Evolutionary conservation across 225 moss, liverwort and hornwort species (phyloP).

Genomic region (Sphagnum contortum): DNA sequence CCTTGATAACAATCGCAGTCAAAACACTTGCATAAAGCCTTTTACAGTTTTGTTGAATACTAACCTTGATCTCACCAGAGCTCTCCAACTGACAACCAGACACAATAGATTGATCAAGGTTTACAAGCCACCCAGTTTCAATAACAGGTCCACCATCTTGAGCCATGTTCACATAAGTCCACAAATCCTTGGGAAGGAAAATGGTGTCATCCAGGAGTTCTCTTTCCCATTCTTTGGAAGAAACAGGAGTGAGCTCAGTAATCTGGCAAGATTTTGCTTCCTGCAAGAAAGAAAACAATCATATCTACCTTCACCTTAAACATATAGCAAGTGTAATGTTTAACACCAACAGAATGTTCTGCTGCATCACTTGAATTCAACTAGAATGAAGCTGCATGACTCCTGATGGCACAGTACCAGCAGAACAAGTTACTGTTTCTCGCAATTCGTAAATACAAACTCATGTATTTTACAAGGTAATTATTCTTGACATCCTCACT

Average conservation of each 20-base stretch:
- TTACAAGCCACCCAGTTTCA: constrained; percentile 81
- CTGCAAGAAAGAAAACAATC: constrained; percentile 8
- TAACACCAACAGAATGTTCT: background rate
- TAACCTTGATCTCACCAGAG: constrained; percentile 56
- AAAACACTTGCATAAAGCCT: background rate
- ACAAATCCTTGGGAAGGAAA: constrained; percentile 56
- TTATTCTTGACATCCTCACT: too few relatives aligned
- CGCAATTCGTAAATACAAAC: too few relatives aligned
- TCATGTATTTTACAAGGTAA: too few relatives aligned
- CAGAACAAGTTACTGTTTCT: background rate
- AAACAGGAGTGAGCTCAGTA: constrained; percentile 18
- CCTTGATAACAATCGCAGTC: too few relatives aligned
- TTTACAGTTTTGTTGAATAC: background rate
- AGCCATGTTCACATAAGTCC: constrained; percentile 37
- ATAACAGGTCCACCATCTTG: constrained; percentile 22
- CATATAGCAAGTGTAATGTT: background rate
- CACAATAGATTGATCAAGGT: constrained; percentile 39
- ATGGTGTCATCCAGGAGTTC: constrained; percentile 17
- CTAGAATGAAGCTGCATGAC: background rate
- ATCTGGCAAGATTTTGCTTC: constrained; percentile 7
- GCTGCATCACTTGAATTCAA: background rate
- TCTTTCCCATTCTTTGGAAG: constrained; percentile 22
- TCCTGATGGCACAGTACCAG: background rate
- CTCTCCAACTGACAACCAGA: constrained; percentile 40
- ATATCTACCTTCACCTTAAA: background rate